Conservation (phyloP, 495 filamentous ascomycete species). For the Opeltia flavorubescens region DNA sequence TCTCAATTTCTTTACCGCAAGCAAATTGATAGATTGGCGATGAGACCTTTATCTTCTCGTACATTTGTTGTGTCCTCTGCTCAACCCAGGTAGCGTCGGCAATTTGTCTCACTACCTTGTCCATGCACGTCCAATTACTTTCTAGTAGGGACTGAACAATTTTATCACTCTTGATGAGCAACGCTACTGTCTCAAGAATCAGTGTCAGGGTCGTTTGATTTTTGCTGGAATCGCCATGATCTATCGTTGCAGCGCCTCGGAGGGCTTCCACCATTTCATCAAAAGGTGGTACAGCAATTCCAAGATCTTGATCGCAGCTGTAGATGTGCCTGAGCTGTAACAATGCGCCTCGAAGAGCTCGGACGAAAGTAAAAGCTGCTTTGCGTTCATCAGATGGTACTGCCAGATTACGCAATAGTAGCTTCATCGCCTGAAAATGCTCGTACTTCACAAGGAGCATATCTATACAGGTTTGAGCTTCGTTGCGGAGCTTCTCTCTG, state of each 20-base stretch:
- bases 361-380: too few relatives aligned
- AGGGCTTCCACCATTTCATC: not conserved
- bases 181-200: not conserved
- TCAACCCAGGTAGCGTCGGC: not conserved
- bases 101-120: not conserved
- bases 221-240: not conserved
- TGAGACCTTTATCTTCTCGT: not conserved
- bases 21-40: not conserved
- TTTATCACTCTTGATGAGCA: not conserved
- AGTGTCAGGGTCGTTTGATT: not conserved
- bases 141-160: not conserved
- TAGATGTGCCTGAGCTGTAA: not conserved
- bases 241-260: not conserved
- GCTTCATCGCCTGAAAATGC: not conserved
- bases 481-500: constrained; percentile 1
- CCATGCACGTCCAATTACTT: not conserved
- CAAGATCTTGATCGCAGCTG: not conserved
- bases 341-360: not conserved
- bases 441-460: not conserved
- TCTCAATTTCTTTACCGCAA: not conserved
- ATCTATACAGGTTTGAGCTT: not conserved
- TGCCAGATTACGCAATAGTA: constrained; percentile 1
- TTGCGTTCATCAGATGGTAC: not conserved
- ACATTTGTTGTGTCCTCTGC: too few relatives aligned
- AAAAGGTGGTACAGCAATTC: not conserved